Conservation (phyloP, 2,329 filamentous ascomycete species). For the Zymoseptoria crescenta region DNA sequence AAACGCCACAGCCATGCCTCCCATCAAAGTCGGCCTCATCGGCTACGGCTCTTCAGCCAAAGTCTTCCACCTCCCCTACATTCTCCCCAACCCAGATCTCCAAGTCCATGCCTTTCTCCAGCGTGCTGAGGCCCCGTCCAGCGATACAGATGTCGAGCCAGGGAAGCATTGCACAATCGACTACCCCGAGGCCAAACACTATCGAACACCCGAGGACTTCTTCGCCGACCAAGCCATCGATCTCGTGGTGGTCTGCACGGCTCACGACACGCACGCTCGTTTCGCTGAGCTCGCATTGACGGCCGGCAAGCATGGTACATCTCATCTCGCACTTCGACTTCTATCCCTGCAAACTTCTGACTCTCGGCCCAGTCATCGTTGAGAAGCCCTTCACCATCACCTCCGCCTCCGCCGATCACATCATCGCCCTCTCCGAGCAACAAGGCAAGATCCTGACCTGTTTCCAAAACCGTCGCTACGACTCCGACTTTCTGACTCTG, state of each 20-base stretch:
- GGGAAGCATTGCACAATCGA: conserved; percentile 44
- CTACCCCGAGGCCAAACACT: conserved; percentile 35
- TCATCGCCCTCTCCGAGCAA: conserved; percentile 28
- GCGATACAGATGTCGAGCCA: conserved; percentile 20
- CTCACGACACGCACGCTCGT: conserved; percentile 26
- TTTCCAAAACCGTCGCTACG: conserved; percentile 34
- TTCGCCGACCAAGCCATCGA: conserved; percentile 30
- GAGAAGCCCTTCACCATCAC: conserved; percentile 34
- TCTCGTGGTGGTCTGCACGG: conserved; percentile 31
- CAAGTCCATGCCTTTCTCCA: conserved; percentile 44
- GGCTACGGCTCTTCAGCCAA: conserved; percentile 45
- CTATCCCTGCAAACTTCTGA: neutral
- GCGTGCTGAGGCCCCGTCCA: conserved; percentile 34
- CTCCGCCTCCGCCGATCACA: conserved; percentile 27
- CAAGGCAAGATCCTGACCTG: conserved; percentile 29
- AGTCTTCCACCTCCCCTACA: conserved; percentile 46
- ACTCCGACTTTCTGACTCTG: conserved; percentile 34
- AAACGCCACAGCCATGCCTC: conserved; percentile 8
- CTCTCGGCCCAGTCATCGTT: conserved; percentile 27
- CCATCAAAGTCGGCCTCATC: conserved; percentile 43
- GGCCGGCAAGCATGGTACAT: conserved; percentile 32
- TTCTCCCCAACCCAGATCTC: conserved; percentile 40
- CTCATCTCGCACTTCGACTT: neutral
- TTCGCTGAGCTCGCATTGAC: conserved; percentile 29
- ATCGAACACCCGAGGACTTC: conserved; percentile 28